Base-by-base conservation (phyloP, 345 rosid genomes). In the Syzygium jambos region DNA sequence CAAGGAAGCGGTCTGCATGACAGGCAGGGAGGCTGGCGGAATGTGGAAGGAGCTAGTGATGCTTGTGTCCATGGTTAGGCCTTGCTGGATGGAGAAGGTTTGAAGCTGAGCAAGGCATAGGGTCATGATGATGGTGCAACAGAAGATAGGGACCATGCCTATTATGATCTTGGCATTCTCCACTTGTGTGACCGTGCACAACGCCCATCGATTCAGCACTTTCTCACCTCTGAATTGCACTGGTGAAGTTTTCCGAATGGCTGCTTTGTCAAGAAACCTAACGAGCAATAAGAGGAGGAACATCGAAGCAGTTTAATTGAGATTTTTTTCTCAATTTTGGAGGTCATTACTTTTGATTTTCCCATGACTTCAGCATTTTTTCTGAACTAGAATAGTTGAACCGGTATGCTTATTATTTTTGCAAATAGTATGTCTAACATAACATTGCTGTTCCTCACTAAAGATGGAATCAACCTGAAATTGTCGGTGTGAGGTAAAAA, bases 251-350 rank as follows among this genome's bases (percentile, higher is more conserved):
- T 87, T 86, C 87, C 78, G 88, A 84, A 95, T 91, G 85, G 95
- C 95, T 86, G 94, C 95, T 92, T 89, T 92, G 90, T 94, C 97
- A 22, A 95, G 91, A 88, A 88, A 94, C 89, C 94, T 93, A 91
- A 91, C 8, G 89, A 87, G 22, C 78, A 65, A 65, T 65, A 15
- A 65, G 78, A 65, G 22, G 59, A n/a, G 29, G 61, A 52, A 22
- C 38, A 41, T 41, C 21, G 41, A 29, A 30, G 78, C 5, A 65
- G 34, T 65, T 65, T 30, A 15, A 22, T 29, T 65, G 78, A 3
- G 41, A 15, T 30, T n/a, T 55, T 29, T 65, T 65, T 11, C 11
- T 41, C 41, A 30, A 65, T 3, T 30, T 65, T 65, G 41, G 17
- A 9, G 16, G 41, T 29, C 78, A 16, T 65, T 29, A 29, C 41